Base-by-base conservation (phyloP, 2,329 filamentous ascomycete species). In the Dactylonectria macrodidyma region DNA sequence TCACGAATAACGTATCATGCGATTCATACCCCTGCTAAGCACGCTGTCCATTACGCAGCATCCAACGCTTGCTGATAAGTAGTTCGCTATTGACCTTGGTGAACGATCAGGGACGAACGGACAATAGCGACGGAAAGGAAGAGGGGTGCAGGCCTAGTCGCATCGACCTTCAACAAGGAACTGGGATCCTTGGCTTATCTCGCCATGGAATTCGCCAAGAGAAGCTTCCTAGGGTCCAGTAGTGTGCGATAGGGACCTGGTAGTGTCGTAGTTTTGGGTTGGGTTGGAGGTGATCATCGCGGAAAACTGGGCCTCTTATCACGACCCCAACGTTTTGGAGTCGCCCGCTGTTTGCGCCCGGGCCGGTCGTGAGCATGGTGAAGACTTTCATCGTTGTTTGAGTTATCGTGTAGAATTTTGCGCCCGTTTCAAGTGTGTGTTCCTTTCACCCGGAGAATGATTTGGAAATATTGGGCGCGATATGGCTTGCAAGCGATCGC, bases 141-240 rank as follows among this genome's bases (percentile, higher is more conserved):
- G 50, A 54, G 54, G 38, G 22, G 54, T 33, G 14, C 34, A 26
- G 33, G 33, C 30, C 14, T 33, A 30, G 48, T 33, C 24, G 44
- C 48, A 30, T 52, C 50, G 24, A 51, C 30, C 51, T 24, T 30
- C 26, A 44, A 33, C 52, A 26, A 65, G 57, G 48, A 46, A 52
- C 63, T n/a, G 16, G 57, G 63, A 52, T 61, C 14, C 34, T 61
- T 61, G 41, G 63, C 63, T 65, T 65, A 65, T 65, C 63, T 65
- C 34, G 57, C 14, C 33, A 16, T 36, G 26, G 38, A 41, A 50
- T 34, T 34, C 26, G 33, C n/a, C 46, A 14, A 24, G 16, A 51
- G 5, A 30, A 34, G 14, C 14, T 58, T 7, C 26, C 26, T 16
- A 44, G 55, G 46, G 34, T 48, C 26, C 47, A 34, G 36, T 30